These are phyloP conservation scores for Penicillium riverlandense DNA, from an alignment of 495 filamentous ascomycete species.

Conservation along the genomic window DNA sequence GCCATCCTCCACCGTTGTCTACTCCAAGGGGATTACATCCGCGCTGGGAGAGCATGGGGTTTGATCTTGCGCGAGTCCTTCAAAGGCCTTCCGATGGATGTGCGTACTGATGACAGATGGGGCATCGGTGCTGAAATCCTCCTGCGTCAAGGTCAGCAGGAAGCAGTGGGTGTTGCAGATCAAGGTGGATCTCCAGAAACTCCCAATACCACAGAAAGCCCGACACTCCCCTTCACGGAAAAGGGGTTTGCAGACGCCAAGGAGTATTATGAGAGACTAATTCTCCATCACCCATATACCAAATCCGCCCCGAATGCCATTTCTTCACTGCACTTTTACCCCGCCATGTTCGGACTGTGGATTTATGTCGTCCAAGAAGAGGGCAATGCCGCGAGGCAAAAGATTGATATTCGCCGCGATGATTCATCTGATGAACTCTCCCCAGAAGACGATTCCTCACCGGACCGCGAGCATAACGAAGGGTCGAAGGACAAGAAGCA, in stretches of 20 bases:
- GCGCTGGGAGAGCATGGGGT: conserved; percentile 59
- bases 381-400: conserved; percentile 27
- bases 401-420: conserved; percentile 12
- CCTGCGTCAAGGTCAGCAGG: conserved; percentile 35
- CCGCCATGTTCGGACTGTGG: conserved; percentile 62
- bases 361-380: conserved; percentile 51
- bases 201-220: neutral
- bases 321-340: conserved; percentile 53
- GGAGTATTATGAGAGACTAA: conserved; percentile 58
- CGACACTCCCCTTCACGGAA: conserved; percentile 28
- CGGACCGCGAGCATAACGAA: conserved; percentile 6
- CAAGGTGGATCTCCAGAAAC: neutral
- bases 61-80: conserved; percentile 53
- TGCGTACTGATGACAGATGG: conserved; percentile 51
- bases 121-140: conserved; percentile 65
- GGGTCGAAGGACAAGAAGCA: conserved; percentile 8
- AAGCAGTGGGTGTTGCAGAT: conserved; percentile 1
- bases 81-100: conserved; percentile 44
- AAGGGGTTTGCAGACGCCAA: conserved; percentile 51
- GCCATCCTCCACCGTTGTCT: conserved; percentile 57
- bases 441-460: conserved; percentile 22
- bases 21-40: conserved; percentile 50
- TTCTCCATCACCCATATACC: conserved; percentile 57
- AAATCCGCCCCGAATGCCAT: conserved; percentile 34
- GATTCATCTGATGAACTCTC: conserved; percentile 16